phyloP scores from a whole-genome alignment of 208 protist genomes.

The Novymonas esmeraldas region DNA sequence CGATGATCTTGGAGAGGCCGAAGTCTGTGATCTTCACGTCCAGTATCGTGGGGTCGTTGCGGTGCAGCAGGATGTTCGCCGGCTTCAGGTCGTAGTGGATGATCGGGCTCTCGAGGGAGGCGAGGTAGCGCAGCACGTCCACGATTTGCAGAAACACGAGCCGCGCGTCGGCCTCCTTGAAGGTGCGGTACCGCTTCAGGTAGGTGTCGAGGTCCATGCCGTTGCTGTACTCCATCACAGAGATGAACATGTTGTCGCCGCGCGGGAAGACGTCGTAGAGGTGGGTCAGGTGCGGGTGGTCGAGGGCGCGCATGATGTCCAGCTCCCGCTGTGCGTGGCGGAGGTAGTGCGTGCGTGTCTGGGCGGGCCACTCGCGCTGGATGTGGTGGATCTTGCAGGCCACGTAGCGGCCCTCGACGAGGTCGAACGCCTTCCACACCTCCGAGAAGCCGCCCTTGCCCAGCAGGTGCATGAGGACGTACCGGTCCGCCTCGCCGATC shows the following conservation, averaged over 20 bases:
- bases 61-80: constrained; percentile 74
- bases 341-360: constrained; percentile 91
- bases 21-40: constrained; percentile 98
- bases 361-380: constrained; percentile 80
- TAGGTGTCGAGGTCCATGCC: constrained; percentile 93
- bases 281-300: constrained; percentile 85
- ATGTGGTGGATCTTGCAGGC: constrained; percentile 97
- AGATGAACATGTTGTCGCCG: constrained; percentile 84
- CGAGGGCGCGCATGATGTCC: constrained; percentile 89
- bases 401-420: constrained; percentile 82
- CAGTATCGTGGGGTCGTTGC: constrained; percentile 57
- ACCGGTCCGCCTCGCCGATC: constrained; percentile 68
- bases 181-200: constrained; percentile 74
- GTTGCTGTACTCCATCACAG: constrained; percentile 95
- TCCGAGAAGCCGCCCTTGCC: constrained; percentile 96
- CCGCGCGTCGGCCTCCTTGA: constrained; percentile 91
- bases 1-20: constrained; percentile 96
- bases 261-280: constrained; percentile 91
- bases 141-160: constrained; percentile 92
- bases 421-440: constrained; percentile 95
- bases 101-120: constrained; percentile 74
- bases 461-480: constrained; percentile 91
- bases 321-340: constrained; percentile 94
- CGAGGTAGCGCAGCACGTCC: constrained; percentile 92
- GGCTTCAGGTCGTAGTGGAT: constrained; percentile 87